Base-by-base conservation (phyloP, 2,329 filamentous ascomycete genomes). In the Fusarium concolor region DNA sequence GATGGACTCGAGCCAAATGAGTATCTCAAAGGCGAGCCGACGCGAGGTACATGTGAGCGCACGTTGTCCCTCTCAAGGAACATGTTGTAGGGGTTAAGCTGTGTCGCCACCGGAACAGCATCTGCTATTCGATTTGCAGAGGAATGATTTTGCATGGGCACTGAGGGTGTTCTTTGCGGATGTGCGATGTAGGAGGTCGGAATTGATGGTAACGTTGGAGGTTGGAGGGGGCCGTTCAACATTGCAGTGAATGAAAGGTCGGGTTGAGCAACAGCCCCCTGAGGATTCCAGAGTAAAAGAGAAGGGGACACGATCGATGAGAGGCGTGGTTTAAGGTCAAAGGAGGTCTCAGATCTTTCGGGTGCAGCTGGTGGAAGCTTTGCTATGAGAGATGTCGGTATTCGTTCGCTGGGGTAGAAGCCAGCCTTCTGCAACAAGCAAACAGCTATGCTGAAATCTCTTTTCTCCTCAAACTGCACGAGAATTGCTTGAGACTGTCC, bases 401-500 rank as follows among this genome's bases (percentile, higher is more conserved):
- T 58, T 22, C 64, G 53, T 6, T 74, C 66, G 29, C 65, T 62
- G 37, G 78, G 61, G 7, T 18, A 28, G 33, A 81, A 77, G 10
- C 76, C 75, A 14, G 73, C 67, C 50, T 74, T 77, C 33, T 75
- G 69, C 2, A 81, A 68, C 50, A 78, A 71, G 44, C 71, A 79
- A 6, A 76, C 68, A 3, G 75, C 62, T 17, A 80, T 53, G 24
- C 62, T 71, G 35, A 80, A 79, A 46, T 80, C 77, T 52, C 78
- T 71, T 6, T 50, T 62, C 10, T 76, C 68, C 10, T 73, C 68
- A 41, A 81, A 79, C 20, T 71, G 67, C 11, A 65, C 68, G 6
- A 71, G 41, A 12, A 79, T 50, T 6, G 66, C 68, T 31, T 76
- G 74, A 3, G 58, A 47, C n/a, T 73, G 72, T 6, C 66, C 56